Base-by-base conservation (phyloP, 176 grass and related monocot species). In the Avena sativa region DNA sequence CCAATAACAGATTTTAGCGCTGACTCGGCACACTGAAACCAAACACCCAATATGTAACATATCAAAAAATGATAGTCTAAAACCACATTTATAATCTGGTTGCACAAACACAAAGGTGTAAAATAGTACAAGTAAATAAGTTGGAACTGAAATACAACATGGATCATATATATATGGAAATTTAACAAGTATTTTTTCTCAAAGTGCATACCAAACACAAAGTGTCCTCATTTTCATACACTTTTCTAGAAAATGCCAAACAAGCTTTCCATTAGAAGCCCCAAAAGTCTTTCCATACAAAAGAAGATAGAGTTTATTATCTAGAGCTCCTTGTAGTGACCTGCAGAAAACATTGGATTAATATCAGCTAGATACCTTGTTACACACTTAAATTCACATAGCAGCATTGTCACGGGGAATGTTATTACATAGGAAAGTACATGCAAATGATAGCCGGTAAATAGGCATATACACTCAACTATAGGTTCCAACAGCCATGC, bases 241-340 rank as follows among this genome's bases (percentile, higher is more conserved):
- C 87, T 94, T 98, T 95, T 84, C 95, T 90, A 92, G 70, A 98
- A 95, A 90, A 34, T 98, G 96, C 96, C 96, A 98, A 83, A 92
- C 79, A 49, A 88, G 86, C 44, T 91, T 92, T 34, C 76, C 81
- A 68, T 94, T 92, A 90, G 88, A 63, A 91, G 88, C 58, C 10
- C 93, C 96, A 77, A 83, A 92, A 23, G 84, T 16, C 5, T 81
- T 92, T 51, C 96, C 92, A 80, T 98, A 95, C 57, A 98, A 65
- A 32, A 98, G 91, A 86, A 98, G 96, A 90, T 95, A 98, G 15
- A 98, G 93, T 81, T 86, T 98, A 55, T 85, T 90, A 62, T 98
- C 96, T 66, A 98, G 90, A 87, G 92, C 93, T 87, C 96, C 88
- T 46, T 94, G 85, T 67, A 98, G 79, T 78, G 96, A 95, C 87